Evolutionary conservation across 192 early-diverging fungal genomes (phyloP).

Genomic region (Coemansia brasiliensis): DNA sequence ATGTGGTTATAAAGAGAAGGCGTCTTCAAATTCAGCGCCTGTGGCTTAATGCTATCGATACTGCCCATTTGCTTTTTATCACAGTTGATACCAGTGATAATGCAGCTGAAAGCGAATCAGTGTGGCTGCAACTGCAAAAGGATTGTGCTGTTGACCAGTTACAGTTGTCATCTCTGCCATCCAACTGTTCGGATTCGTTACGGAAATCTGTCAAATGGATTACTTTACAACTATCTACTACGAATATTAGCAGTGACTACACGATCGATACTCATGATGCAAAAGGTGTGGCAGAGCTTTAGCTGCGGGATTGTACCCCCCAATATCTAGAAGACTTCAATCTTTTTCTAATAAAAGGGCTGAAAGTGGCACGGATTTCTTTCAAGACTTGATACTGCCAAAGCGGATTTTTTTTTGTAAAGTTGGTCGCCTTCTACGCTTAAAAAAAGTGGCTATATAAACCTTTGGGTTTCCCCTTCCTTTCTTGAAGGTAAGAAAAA

Average conservation of each 20-base stretch:
- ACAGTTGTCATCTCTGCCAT: neutral
- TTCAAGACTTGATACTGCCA: too few relatives aligned
- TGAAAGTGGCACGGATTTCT: too few relatives aligned
- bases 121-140: slow-evolving; percentile 9
- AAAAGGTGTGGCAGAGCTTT: slow-evolving; percentile 1
- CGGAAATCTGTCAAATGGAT: neutral
- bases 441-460: too few relatives aligned
- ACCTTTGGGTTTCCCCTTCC: too few relatives aligned
- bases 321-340: too few relatives aligned
- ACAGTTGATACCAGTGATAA: neutral
- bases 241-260: neutral
- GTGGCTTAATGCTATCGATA: neutral
- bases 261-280: neutral
- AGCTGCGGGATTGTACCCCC: too few relatives aligned
- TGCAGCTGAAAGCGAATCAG: neutral
- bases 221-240: neutral
- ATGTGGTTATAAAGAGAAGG: slow-evolving; percentile 19
- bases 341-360: too few relatives aligned
- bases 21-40: slow-evolving; percentile 12
- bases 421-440: too few relatives aligned
- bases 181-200: neutral
- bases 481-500: too few relatives aligned
- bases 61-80: neutral
- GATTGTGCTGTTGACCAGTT: slow-evolving; percentile 2
- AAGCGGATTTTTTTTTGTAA: too few relatives aligned